Evolutionary conservation across 2,329 filamentous ascomycete genomes (phyloP).

Genomic region (Periglandula ipomoeae): DNA sequence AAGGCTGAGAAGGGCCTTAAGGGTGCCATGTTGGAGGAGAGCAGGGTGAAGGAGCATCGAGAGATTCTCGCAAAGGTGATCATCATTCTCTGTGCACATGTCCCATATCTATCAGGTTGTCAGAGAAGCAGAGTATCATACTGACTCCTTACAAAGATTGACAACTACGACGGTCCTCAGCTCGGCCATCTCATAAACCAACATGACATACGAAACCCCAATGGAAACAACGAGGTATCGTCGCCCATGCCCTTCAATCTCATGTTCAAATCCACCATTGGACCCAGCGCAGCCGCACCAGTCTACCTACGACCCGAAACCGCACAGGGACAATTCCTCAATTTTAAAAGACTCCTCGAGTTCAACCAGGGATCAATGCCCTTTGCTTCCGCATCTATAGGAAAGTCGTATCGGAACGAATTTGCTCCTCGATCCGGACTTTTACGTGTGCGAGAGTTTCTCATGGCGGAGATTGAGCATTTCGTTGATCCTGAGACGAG

Average conservation of each 20-base stretch:
- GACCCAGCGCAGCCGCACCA: conserved; percentile 78
- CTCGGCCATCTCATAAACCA: conserved; percentile 84
- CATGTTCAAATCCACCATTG: conserved; percentile 96
- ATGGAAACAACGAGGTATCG: conserved; percentile 64
- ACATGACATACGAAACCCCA: conserved; percentile 83
- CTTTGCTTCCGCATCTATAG: conserved; percentile 93
- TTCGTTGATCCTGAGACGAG: conserved; percentile 90
- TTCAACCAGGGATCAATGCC: conserved; percentile 95
- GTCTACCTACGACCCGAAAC: conserved; percentile 90
- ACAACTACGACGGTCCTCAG: conserved; percentile 85
- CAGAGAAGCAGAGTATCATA: too few relatives aligned
- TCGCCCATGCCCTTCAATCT: conserved; percentile 91
- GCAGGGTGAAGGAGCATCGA: conserved; percentile 80
- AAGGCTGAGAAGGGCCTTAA: conserved; percentile 85
- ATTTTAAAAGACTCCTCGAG: conserved; percentile 91
- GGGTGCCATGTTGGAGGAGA: conserved; percentile 79
- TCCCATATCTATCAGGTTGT: too few relatives aligned
- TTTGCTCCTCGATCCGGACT: conserved; percentile 90
- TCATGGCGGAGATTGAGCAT: conserved; percentile 99
- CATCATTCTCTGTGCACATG: too few relatives aligned
- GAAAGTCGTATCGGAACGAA: conserved; percentile 97
- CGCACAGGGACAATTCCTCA: conserved; percentile 95
- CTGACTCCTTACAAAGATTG: conserved; percentile 83
- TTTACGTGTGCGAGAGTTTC: conserved; percentile 87
- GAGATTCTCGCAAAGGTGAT: too few relatives aligned